A percentile compares a stretch with the other conserved stretches of the same genome.
These are phyloP conservation scores for Aspergillus ruber DNA, from an alignment of 2,329 filamentous ascomycete genomes.

Conservation along the genomic window DNA sequence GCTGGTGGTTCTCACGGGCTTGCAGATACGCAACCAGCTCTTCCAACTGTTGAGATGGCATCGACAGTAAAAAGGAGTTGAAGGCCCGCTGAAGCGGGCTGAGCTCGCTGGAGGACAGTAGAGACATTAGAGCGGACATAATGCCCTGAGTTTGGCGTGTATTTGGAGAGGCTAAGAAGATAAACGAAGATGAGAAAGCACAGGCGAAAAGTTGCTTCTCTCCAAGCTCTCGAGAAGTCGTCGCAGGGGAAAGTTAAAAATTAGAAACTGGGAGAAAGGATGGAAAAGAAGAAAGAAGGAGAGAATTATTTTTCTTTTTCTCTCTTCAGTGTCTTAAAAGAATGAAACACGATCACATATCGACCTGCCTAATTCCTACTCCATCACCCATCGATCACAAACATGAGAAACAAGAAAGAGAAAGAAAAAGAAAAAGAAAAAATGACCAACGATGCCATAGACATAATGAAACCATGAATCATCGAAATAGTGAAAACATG, in stretches of 20 bases:
- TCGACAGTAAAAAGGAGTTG: slow-evolving; percentile 18
- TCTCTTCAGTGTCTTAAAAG: background rate
- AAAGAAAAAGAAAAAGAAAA: too few species aligned
- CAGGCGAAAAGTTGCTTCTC: background rate
- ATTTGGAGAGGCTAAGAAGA: background rate
- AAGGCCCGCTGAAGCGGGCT: slow-evolving; percentile 18
- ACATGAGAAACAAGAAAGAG: background rate
- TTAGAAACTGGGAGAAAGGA: background rate
- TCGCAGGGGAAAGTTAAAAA: background rate
- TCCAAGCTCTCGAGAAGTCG: background rate
- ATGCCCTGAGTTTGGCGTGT: background rate
- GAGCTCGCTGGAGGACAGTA: background rate
- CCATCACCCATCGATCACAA: background rate
- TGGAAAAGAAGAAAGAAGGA: background rate
- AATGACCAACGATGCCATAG: too few species aligned
- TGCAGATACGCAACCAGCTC: slow-evolving; percentile 14
- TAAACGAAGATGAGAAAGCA: background rate
- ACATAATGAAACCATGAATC: too few species aligned
- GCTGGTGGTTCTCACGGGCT: slow-evolving; percentile 4
- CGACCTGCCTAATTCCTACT: background rate
- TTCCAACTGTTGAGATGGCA: slow-evolving; percentile 18
- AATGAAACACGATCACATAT: background rate
- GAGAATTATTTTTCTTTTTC: background rate
- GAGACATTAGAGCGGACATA: slow-evolving; percentile 13
- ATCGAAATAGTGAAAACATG: background rate